Evolutionary conservation across 169 alveolate species (phyloP), one percentile per base, ranked within the genome.

Genomic region (Cryptosporidium andersoni): DNA sequence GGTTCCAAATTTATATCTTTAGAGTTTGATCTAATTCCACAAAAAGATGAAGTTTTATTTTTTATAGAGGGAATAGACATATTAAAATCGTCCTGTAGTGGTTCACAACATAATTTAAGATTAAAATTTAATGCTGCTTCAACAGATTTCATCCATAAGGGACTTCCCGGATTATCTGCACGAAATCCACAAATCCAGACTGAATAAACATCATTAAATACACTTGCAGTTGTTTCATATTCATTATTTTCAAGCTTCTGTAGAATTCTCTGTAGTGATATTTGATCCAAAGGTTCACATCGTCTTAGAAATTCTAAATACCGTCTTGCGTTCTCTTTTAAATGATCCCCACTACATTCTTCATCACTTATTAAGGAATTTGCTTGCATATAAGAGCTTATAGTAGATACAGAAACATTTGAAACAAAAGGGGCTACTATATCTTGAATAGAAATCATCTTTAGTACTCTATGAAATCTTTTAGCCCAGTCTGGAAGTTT

Each of bases 161-260:
- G 2, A 37, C 64, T 48, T 14, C 85, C 85, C 11, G 85, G 85
- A 11, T 60, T 64, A 7, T 43, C 60, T 34, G 85, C 34, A 5
- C 85, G 66, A 42, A 74, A 74, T 4, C 58, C 85, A 43, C 85
- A 74, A 47, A 74, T 74, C 85, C 85, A 74, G 34, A 74, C 68
- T 12, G 85, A 74, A 49, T 74, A 74, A 25, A 74, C 47, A 49
- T 74, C 85, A 51, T 43, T 55, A 60, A 74, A 74, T 1, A 74
- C 85, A 74, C 45, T 64, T n/a, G 85, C 67, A 3, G 85, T 58
- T 25, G 66, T 45, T 25, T 43, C 14, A 37, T 74, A 74, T 36
- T 74, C 85, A 47, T 74, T 74, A 25, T 74, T 74, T 48, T 74
- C 85, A 3, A 74, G 58, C 51, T 74, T 74, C 40, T 34, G 55